These are phyloP conservation scores for Fusarium pseudonygamai DNA, from an alignment of 2,329 filamentous ascomycete genomes.

Conservation along the genomic window DNA sequence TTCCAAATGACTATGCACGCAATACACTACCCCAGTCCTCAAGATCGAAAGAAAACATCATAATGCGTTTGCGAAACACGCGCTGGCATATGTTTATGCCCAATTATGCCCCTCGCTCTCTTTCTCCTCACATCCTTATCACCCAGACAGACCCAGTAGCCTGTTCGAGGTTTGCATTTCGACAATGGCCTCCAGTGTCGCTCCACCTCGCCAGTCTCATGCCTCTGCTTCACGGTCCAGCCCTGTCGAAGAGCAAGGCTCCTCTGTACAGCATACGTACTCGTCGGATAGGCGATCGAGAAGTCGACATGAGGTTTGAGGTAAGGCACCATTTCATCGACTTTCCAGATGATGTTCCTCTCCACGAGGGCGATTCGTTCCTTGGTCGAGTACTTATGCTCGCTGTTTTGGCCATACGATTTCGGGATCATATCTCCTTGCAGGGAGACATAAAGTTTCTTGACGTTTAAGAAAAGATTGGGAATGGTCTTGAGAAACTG, in stretches of 20 bases:
- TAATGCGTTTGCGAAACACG: background rate
- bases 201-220: slow-evolving; percentile 21
- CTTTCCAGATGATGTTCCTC: slow-evolving; percentile 3
- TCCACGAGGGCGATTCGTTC: background rate
- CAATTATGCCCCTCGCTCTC: background rate
- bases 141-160: slow-evolving; percentile 44
- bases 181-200: slow-evolving; percentile 36
- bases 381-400: background rate
- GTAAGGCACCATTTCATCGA: slow-evolving; percentile 32
- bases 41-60: slow-evolving; percentile 1
- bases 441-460: slow-evolving; percentile 29
- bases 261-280: slow-evolving; percentile 28
- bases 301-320: slow-evolving; percentile 31
- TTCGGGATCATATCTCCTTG: background rate
- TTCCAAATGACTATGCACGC: background rate
- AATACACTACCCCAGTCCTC: background rate
- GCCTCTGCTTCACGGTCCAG: slow-evolving; percentile 25
- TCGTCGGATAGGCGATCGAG: slow-evolving; percentile 38
- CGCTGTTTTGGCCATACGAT: background rate
- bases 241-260: slow-evolving; percentile 15
- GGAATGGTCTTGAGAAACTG: slow-evolving; percentile 30
- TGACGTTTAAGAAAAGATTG: slow-evolving; percentile 18
- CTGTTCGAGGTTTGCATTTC: slow-evolving; percentile 11
- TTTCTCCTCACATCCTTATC: slow-evolving; percentile 14
- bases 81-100: background rate